These are phyloP conservation scores for Castanopsis chinensis DNA, from an alignment of 306 rosid species.

Conservation along the genomic window DNA sequence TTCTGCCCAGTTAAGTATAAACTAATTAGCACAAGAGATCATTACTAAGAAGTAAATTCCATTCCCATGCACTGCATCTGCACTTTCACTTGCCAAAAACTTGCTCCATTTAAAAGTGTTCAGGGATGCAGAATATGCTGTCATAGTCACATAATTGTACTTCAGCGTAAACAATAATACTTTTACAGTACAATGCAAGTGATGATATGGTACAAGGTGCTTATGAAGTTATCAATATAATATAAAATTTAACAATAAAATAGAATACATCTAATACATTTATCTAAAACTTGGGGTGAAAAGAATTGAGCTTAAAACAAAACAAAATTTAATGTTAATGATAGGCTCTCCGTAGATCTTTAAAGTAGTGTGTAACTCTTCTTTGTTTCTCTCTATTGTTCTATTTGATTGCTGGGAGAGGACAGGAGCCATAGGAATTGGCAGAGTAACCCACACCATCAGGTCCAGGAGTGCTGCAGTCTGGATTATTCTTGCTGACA, in stretches of 20 bases:
- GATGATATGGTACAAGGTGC: slow-evolving; percentile 19
- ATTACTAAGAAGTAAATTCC: neutral
- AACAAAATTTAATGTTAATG: neutral
- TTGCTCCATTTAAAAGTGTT: neutral
- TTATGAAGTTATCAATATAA: slow-evolving; percentile 20
- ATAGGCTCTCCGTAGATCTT: neutral
- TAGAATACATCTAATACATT: slow-evolving; percentile 25
- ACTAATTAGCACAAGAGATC: neutral
- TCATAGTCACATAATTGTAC: slow-evolving; percentile 19
- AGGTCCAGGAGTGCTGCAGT: slow-evolving; percentile 48
- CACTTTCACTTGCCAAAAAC: neutral
- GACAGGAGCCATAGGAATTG: slow-evolving; percentile 40
- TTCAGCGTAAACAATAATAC: slow-evolving; percentile 26
- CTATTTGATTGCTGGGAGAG: slow-evolving; percentile 44
- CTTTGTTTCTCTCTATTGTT: slow-evolving; percentile 1
- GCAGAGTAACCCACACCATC: slow-evolving; percentile 36
- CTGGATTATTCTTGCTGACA: slow-evolving; percentile 48
- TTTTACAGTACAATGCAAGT: slow-evolving; percentile 34
- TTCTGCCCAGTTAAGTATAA: neutral
- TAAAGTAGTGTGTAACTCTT: neutral
- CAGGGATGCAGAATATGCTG: neutral
- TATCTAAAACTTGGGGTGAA: slow-evolving; percentile 36
- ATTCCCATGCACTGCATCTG: neutral
- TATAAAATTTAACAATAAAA: neutral
- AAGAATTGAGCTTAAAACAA: slow-evolving; percentile 46